Evolutionary conservation across 2,329 filamentous ascomycete genomes (phyloP).

Genomic region (Microsporum canis): DNA sequence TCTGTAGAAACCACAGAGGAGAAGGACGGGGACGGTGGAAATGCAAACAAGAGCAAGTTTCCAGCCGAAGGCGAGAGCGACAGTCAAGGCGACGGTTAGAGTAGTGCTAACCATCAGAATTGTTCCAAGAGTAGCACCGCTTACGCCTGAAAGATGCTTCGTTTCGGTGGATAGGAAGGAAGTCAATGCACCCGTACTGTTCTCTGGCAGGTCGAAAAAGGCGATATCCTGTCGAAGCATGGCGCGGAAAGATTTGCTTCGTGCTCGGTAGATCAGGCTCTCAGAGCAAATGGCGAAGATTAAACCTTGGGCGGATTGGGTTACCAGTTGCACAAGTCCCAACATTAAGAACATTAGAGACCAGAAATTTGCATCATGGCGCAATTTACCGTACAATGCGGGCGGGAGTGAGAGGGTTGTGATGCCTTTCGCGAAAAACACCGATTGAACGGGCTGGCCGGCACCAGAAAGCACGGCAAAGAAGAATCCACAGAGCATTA

Average conservation of each 20-base stretch:
- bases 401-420: conserved; percentile 52
- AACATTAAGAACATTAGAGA: conserved; percentile 80
- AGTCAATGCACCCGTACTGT: conserved; percentile 77
- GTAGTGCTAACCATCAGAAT: conserved; percentile 72
- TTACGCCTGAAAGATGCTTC: conserved; percentile 76
- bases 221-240: conserved; percentile 87
- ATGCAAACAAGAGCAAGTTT: conserved; percentile 77
- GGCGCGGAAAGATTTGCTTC: conserved; percentile 69
- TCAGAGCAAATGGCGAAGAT: conserved; percentile 81
- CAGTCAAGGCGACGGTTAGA: conserved; percentile 57
- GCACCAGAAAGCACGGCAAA: conserved; percentile 68
- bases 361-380: conserved; percentile 72
- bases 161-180: conserved; percentile 83
- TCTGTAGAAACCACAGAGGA: conserved; percentile 74
- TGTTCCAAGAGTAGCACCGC: conserved; percentile 77
- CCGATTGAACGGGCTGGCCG: conserved; percentile 63
- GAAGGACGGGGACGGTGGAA: conserved; percentile 62
- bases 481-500: conserved; percentile 62
- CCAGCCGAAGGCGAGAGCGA: conserved; percentile 71
- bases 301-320: conserved; percentile 57
- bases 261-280: conserved; percentile 67
- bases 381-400: conserved; percentile 45
- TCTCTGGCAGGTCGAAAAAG: conserved; percentile 84
- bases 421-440: conserved; percentile 87
- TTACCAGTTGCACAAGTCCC: conserved; percentile 59